Evolutionary conservation across 106 monocot genomes (phyloP).

Genomic region (Xerophyta viscosa): DNA sequence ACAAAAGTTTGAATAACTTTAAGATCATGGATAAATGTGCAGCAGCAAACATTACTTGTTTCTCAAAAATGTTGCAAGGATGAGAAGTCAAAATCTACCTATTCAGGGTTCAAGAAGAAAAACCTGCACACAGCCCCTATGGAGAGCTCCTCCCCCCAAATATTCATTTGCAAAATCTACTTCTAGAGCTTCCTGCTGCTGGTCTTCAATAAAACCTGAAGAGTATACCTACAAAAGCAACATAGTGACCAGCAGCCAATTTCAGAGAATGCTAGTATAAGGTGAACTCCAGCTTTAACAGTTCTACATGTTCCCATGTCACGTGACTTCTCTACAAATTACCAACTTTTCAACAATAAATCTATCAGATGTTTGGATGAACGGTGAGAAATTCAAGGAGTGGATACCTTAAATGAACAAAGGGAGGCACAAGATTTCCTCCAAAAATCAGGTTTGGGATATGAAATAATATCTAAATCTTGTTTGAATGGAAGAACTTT

Average conservation of each 20-base stretch:
- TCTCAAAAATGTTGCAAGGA: not conserved
- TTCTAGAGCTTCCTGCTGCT: conserved; percentile 75
- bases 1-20: too few species aligned
- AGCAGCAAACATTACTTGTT: not conserved
- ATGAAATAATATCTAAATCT: conserved; percentile 16
- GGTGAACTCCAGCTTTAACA: too few species aligned
- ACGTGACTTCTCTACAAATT: too few species aligned
- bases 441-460: conserved; percentile 57
- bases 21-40: not conserved
- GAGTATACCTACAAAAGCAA: conserved; percentile 40
- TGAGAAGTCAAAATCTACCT: conserved; percentile 11
- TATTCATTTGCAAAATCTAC: conserved; percentile 98
- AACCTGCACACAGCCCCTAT: conserved; percentile 93
- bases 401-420: conserved; percentile 74
- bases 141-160: conserved; percentile 93
- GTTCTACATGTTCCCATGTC: too few species aligned
- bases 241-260: not conserved
- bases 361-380: too few species aligned
- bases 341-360: too few species aligned
- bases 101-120: conserved; percentile 30
- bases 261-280: not conserved
- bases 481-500: conserved; percentile 56
- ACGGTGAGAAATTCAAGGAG: too few species aligned
- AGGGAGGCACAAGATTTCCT: conserved; percentile 44
- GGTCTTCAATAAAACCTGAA: conserved; percentile 88